Base-by-base conservation (phyloP, 106 monocot genomes). In the Ottelia alismoides region DNA sequence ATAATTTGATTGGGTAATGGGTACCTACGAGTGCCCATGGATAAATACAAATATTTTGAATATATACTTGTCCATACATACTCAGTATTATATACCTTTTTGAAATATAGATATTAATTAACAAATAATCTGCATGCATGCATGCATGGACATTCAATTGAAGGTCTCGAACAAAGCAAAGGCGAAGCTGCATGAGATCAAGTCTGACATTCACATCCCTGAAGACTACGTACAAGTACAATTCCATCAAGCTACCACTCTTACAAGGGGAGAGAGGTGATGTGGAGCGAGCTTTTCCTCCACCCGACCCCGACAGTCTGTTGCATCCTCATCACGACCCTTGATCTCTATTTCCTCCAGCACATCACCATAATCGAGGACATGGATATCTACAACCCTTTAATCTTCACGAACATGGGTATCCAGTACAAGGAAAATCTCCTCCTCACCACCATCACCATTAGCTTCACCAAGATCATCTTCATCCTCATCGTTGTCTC, bases 301-400 rank as follows among this genome's bases (percentile, higher is more conserved):
- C 31, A 22, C 0, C 91, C 78, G 21, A 85, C 91, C 2, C 78
- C 84, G 0, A 2, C 74, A 3, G 81, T 85, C 2, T 73, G 84
- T 1, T 70, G 78, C 2, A 55, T 84, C 0, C 67, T 92, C 20
- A 61, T 85, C 45, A 69, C 78, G 2, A 75, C 63, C 22, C 30
- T 92, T 25, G 81, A 73, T 0, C 70, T 92, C 0, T 85, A 92
- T 4, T 92, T 92, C 78, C 81, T 92, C 73, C 85, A 85, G 47
- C 85, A 92, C 32, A 78, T 78, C 2, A 78, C 85, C 20, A 85
- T 81, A 20, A 84, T 92, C 57, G 91, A 92, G 31, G 81, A 81
- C 18, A 75, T 92, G 17, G 91, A 85, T 0, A 64, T 92, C 6
- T 92, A 85, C 81, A 76, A 78, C 57, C 91, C 91, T 0, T 25